Percentiles rank a stretch among this genome's conserved stretches.
Evolutionary conservation across 352 stramenopile species (phyloP).

Genomic region (Saprolegnia parasitica): DNA sequence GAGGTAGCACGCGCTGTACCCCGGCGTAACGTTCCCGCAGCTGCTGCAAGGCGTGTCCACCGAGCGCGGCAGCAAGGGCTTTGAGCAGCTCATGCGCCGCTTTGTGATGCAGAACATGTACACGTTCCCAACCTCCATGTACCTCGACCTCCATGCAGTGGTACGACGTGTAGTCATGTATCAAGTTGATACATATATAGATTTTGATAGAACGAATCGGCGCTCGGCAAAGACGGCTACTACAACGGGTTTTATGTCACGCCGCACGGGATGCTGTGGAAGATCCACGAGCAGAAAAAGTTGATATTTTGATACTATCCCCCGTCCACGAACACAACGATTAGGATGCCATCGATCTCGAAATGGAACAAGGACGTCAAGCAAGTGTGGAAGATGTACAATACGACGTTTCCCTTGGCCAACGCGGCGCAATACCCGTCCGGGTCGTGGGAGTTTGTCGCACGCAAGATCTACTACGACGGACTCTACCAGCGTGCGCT

Average conservation of each 20-base stretch:
- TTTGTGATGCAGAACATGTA: constrained; percentile 44
- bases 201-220: constrained; percentile 50
- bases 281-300: constrained; percentile 32
- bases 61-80: constrained; percentile 36
- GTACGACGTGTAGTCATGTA: constrained; percentile 29
- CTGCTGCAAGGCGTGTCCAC: constrained; percentile 39
- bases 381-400: constrained; percentile 12
- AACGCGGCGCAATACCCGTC: constrained; percentile 28
- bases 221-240: constrained; percentile 36
- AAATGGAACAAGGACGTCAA: constrained; percentile 26
- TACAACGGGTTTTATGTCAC: constrained; percentile 42
- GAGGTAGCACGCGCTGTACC: constrained; percentile 36
- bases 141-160: constrained; percentile 57
- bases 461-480: constrained; percentile 46
- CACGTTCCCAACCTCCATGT: constrained; percentile 33
- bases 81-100: constrained; percentile 39
- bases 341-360: constrained; percentile 18
- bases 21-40: constrained; percentile 37
- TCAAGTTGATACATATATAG: neutral
- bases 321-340: too few relatives aligned
- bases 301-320: too few relatives aligned
- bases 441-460: constrained; percentile 56
- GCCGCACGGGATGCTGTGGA: constrained; percentile 47
- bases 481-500: constrained; percentile 46
- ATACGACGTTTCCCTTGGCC: neutral